Evolutionary conservation across 768 basidiomycete genomes (phyloP), one percentile per base, ranked within the genome.

Genomic region (Rhodotorula toruloides): DNA sequence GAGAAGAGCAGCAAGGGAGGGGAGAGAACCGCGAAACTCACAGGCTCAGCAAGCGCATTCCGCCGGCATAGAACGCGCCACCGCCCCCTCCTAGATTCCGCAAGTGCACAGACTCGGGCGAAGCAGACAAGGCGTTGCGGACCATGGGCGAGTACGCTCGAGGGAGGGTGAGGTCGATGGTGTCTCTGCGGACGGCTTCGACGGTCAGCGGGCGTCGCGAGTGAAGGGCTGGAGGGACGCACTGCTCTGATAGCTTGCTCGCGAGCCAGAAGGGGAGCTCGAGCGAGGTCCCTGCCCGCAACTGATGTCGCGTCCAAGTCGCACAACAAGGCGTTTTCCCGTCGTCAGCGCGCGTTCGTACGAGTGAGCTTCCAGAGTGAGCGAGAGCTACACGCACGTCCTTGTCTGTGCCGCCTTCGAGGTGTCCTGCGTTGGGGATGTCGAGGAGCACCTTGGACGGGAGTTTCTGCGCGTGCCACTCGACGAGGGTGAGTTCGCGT

Each of bases 181-280:
- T 58, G 61, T 74, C 74, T 27, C 73, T 74, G 63, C 14, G 34
- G n/a, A n/a, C n/a, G n/a, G n/a, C n/a, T n/a, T 11, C 36, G 1
- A 7, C 2, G 17, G 43, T 42, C 32, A 49, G 43, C 27, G n/a
- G 29, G 39, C 25, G 31, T 21, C 40, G 25, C 14, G 19, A 32
- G 22, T 11, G 36, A 21, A n/a, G 10, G 40, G 21, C n/a, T n/a
- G n/a, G n/a, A n/a, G n/a, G n/a, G n/a, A 55, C 73, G 47, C 54
- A 67, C 71, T 69, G 43, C 43, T 58, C 46, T 57, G 62, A 67
- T 25, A 74, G 72, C 48, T 65, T 65, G 25, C 36, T 17, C 2
- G 70, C 74, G 25, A 75, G 61, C 74, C 74, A 75, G 68, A 54
- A 75, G 1, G 74, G 74, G 31, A 75, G 60, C 43, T 74, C 74